Base-by-base conservation (phyloP, 2,329 filamentous ascomycete genomes). In the Macroventuria anomochaeta region DNA sequence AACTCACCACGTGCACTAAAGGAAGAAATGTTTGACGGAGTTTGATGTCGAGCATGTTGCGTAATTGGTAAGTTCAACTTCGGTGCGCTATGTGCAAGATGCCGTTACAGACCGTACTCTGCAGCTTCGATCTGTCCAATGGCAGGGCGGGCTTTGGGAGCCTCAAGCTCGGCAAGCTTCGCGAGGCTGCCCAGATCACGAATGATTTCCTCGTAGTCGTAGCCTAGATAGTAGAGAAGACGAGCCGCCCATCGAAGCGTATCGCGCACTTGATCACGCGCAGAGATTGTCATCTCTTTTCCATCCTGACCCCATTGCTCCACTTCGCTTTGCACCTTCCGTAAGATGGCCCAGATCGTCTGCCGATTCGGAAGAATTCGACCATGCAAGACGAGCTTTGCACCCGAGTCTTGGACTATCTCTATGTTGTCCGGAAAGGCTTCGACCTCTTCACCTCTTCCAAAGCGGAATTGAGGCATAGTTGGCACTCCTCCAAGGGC, bases 401-500 rank as follows among this genome's bases (percentile, higher is more conserved):
- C 57, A 29, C 69, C 69, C n/a, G 68, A 67, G 3, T 58, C 43
- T 53, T 70, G 65, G 21, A 54, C 38, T 29, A 74, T 50, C 49
- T 67, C 65, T 46, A 75, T 71, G 41, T 72, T 59, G 12, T 62
- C 56, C 10, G 70, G 69, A 3, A 64, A 55, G 21, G 57, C 50
- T 40, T 65, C 60, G 40, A 62, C 61, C 47, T 71, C 63, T 20
- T 64, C 57, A 1, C 60, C 57, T 49, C 57, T 69, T 23, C 55
- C 59, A n/a, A 63, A 40, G 25, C 60, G 64, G 49, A 62, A 65
- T 32, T 46, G 62, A 26, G 71, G 59, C 69, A 75, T 72, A 1
- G 43, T 64, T n/a, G 65, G 64, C 26, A 74, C 37, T 33, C 72
- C 72, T 40, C 71, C 72, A 28, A 71, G 68, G 5, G 70, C 65